These are phyloP conservation scores for Yamadazyma buinensis DNA, from an alignment of 1,139 yeast species.

Conservation along the genomic window DNA sequence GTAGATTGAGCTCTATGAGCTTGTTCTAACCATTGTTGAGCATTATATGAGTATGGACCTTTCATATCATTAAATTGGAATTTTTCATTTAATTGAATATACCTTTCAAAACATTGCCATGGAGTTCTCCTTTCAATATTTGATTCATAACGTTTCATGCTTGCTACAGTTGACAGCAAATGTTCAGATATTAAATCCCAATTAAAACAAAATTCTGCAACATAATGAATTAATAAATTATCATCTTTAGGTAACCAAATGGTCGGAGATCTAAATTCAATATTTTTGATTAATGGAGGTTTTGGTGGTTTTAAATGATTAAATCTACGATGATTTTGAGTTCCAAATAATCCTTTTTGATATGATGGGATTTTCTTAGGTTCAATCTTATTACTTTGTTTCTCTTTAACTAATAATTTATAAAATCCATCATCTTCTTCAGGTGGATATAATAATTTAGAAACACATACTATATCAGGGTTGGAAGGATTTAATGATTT, in stretches of 20 bases:
- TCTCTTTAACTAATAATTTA: conserved; percentile 55
- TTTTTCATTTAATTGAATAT: conserved; percentile 86
- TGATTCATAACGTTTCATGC: conserved; percentile 63
- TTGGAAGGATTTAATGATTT: conserved; percentile 20
- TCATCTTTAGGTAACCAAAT: conserved; percentile 97
- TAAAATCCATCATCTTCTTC: conserved; percentile 64
- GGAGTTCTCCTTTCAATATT: conserved; percentile 94
- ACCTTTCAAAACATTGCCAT: conserved; percentile 97
- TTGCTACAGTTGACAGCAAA: conserved; percentile 53
- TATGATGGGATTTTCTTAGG: conserved; percentile 29
- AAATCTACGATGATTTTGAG: conserved; percentile 56
- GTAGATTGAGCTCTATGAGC: conserved; percentile 87
- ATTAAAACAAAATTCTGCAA: conserved; percentile 83
- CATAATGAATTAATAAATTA: conserved; percentile 69
- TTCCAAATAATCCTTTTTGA: conserved; percentile 59
- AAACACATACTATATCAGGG: conserved; percentile 34
- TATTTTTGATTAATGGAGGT: conserved; percentile 78
- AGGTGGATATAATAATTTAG: conserved; percentile 58
- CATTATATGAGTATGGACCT: conserved; percentile 79
- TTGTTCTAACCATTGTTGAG: conserved; percentile 89
- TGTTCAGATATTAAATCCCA: conserved; percentile 91
- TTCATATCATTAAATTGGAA: conserved; percentile 84
- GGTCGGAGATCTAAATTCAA: conserved; percentile 83
- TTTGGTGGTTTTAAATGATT: conserved; percentile 74
- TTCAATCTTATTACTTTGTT: conserved; percentile 16